Evolutionary conservation across 2,329 filamentous ascomycete species (phyloP).

Genomic region (Cladosporium sp.): DNA sequence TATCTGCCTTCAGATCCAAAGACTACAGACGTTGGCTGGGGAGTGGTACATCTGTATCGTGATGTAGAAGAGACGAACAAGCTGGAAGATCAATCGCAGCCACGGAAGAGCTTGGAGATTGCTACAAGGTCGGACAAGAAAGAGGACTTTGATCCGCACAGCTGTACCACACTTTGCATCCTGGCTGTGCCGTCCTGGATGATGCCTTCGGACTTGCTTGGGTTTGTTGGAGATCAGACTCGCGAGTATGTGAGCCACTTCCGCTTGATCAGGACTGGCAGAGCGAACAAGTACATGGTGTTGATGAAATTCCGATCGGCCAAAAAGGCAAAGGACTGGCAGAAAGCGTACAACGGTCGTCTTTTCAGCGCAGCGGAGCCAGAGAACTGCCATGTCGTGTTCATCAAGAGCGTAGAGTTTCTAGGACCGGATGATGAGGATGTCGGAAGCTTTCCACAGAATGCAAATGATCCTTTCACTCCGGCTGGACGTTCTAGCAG

Average conservation of each 20-base stretch:
- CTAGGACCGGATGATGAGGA: conserved; percentile 56
- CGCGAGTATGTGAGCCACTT: conserved; percentile 87
- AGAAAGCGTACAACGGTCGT: conserved; percentile 84
- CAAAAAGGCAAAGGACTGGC: conserved; percentile 72
- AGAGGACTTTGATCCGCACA: conserved; percentile 46
- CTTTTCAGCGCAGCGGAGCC: conserved; percentile 74
- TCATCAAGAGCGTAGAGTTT: conserved; percentile 88
- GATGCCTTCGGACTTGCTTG: conserved; percentile 83
- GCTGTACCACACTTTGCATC: conserved; percentile 89
- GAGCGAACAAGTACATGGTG: conserved; percentile 89
- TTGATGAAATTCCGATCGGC: conserved; percentile 86
- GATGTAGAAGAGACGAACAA: conserved; percentile 71
- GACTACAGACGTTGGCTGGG: conserved; percentile 80
- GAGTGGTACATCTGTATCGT: conserved; percentile 88
- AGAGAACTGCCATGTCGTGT: conserved; percentile 91
- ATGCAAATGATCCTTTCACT: conserved; percentile 62
- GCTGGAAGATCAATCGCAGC: conserved; percentile 49
- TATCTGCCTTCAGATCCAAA: conserved; percentile 67
- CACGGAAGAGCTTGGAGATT: conserved; percentile 30
- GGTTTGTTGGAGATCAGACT: conserved; percentile 86
- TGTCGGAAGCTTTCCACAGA: conserved; percentile 48
- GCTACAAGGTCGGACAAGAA: neutral
- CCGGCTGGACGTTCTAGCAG: conserved; percentile 18
- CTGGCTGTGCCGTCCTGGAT: conserved; percentile 93
- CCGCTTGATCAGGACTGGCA: conserved; percentile 84